phyloP scores from a whole-genome alignment of 2,329 filamentous ascomycete genomes.

The Ilyonectria mors-panacis region DNA sequence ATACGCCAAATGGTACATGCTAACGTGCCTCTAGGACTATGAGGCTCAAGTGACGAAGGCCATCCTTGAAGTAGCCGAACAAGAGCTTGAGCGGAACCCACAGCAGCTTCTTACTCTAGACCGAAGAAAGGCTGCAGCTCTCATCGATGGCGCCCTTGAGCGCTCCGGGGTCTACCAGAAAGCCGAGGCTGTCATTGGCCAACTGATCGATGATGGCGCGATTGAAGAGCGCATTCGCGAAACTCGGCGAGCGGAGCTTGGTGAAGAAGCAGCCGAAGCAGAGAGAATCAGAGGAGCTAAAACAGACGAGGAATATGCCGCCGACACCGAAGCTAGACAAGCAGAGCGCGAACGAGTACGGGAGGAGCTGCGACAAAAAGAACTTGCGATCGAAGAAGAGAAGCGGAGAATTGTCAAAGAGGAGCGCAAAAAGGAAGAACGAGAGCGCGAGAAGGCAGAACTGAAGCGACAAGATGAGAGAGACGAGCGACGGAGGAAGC shows the following conservation, averaged over 20 bases:
- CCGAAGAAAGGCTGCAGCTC: conserved; percentile 79
- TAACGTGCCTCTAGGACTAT: conserved; percentile 70
- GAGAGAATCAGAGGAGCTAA: conserved; percentile 78
- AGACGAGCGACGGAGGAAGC: conserved; percentile 64
- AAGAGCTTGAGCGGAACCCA: conserved; percentile 83
- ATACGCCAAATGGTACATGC: conserved; percentile 2
- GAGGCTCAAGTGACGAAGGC: conserved; percentile 76
- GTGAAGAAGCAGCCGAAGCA: conserved; percentile 75
- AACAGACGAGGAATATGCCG: conserved; percentile 81
- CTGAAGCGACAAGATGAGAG: conserved; percentile 65
- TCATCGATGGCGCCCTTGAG: conserved; percentile 85
- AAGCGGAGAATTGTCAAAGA: conserved; percentile 71
- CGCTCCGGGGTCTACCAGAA: conserved; percentile 82
- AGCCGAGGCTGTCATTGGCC: conserved; percentile 76
- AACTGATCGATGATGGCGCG: conserved; percentile 76
- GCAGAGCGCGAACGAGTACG: conserved; percentile 74
- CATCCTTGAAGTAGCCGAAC: conserved; percentile 78
- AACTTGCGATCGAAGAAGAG: conserved; percentile 74
- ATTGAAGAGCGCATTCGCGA: conserved; percentile 81
- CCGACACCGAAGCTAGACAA: conserved; percentile 73
- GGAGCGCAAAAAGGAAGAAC: conserved; percentile 66
- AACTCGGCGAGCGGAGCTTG: conserved; percentile 77
- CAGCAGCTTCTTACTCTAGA: conserved; percentile 80
- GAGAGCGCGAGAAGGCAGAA: conserved; percentile 65
- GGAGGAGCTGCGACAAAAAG: conserved; percentile 71